A percentile compares a stretch with the other conserved stretches of the same genome.
Conservation (phyloP, 2,329 filamentous ascomycete species). For the Colletotrichum liaoningense region DNA sequence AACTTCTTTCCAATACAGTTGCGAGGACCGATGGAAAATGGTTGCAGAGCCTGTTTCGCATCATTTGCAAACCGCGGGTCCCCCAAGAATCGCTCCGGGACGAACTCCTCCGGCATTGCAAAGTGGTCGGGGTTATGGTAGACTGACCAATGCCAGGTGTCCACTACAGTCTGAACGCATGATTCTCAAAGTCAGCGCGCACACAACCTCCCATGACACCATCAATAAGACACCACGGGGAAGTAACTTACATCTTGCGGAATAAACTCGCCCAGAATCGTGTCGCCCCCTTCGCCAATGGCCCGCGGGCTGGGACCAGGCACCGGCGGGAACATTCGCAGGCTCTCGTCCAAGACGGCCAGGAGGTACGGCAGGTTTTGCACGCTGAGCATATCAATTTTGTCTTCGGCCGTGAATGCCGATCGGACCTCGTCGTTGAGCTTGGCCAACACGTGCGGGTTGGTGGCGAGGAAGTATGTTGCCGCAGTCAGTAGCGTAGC, state of each 20-base stretch:
- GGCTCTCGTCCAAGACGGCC: constrained; percentile 52
- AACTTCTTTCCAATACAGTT: neutral
- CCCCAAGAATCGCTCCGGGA: neutral
- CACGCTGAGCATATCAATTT: constrained; percentile 48
- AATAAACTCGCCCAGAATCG: neutral
- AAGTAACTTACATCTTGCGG: neutral
- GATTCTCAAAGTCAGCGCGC: neutral
- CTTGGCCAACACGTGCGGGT: constrained; percentile 43
- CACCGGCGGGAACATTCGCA: constrained; percentile 51
- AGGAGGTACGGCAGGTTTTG: constrained; percentile 48
- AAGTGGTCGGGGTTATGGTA: neutral
- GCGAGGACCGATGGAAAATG: neutral
- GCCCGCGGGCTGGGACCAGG: constrained; percentile 1
- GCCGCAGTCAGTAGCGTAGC: constrained; percentile 42
- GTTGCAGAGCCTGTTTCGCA: neutral
- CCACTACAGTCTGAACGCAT: neutral
- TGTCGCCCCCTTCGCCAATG: neutral
- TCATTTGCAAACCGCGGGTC: neutral
- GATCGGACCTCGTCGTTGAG: constrained; percentile 51
- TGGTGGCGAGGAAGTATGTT: constrained; percentile 41
- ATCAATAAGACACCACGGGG: neutral
- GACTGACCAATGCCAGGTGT: neutral
- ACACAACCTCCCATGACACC: neutral
- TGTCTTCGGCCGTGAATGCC: constrained; percentile 44
- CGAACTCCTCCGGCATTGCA: neutral